Evolutionary conservation across 2,329 filamentous ascomycete genomes (phyloP).

Genomic region (Aspergillus hiratsukae): DNA sequence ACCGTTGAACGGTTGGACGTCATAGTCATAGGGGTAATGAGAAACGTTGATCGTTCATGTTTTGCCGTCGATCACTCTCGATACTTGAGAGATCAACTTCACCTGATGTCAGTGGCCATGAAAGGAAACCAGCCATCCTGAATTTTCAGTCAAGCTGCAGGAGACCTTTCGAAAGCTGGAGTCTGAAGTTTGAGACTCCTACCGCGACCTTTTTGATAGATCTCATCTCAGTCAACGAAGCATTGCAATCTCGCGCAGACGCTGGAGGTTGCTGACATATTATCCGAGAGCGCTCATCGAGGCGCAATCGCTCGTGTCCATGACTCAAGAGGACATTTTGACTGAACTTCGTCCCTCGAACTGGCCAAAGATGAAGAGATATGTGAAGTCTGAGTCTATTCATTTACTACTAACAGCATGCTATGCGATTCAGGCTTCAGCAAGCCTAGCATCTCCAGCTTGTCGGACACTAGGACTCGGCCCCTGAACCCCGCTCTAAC

Average conservation of each 20-base stretch:
- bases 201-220: not conserved
- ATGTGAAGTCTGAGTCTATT: not conserved
- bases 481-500: not conserved
- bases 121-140: not conserved
- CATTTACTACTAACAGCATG: not conserved
- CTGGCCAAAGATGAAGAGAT: not conserved
- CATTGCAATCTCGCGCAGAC: not conserved
- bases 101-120: not conserved
- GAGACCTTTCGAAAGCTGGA: not conserved
- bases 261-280: not conserved
- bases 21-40: not conserved
- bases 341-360: too few relatives aligned
- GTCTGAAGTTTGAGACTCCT: not conserved
- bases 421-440: too few relatives aligned
- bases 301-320: too few relatives aligned
- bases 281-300: too few relatives aligned
- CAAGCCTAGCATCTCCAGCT: not conserved
- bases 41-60: not conserved
- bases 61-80: not conserved
- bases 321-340: too few relatives aligned
- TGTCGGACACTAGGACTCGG: not conserved
- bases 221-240: not conserved
- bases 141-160: not conserved
- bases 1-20: not conserved
- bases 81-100: not conserved